Base-by-base conservation (phyloP, 2,329 filamentous ascomycete species). In the Periconia digitata region DNA sequence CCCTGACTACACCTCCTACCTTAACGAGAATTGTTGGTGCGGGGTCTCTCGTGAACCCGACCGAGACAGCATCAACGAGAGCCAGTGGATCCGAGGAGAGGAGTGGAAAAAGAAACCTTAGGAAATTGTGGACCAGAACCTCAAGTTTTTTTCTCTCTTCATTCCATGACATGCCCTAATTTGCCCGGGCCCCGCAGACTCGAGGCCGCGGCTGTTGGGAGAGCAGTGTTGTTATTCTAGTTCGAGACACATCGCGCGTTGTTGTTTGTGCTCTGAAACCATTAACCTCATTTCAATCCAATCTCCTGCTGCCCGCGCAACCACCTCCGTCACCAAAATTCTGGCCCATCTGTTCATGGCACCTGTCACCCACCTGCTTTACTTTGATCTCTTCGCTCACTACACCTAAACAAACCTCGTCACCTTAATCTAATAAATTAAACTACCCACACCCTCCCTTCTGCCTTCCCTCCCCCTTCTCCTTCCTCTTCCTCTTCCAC, bases 181-280 rank as follows among this genome's bases (percentile, higher is more conserved):
- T n/a, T n/a, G n/a, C n/a, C n/a, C n/a, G n/a, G n/a, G n/a, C n/a
- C n/a, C n/a, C n/a, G n/a, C n/a, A n/a, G n/a, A 3, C n/a, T 32
- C 5, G 10, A 32, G n/a, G 27, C 27, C 27, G 27, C 27, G 27
- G 27, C 4, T 32, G 27, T 32, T 32, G 27, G 27, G n/a, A 15
- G n/a, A 32, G n/a, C 10, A 13, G 27, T 32, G 27, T 32, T 27
- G 6, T 27, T 6, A 12, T 27, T 12, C 24, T 27, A 27, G 24
- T 27, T 27, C n/a, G 27, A 32, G 27, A 32, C 27, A 32, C 27
- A 32, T 4, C 5, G 12, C 27, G 27, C 27, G 27, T 27, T n/a
- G 41, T 43, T 43, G 41, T 43, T 59, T 55, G 46, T 49, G 44
- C 41, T 49, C 53, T 57, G 49, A 56, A 54, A 51, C 52, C 40